Evolutionary conservation across 331 rosid species (phyloP).

Genomic region (Malus hybrid): DNA sequence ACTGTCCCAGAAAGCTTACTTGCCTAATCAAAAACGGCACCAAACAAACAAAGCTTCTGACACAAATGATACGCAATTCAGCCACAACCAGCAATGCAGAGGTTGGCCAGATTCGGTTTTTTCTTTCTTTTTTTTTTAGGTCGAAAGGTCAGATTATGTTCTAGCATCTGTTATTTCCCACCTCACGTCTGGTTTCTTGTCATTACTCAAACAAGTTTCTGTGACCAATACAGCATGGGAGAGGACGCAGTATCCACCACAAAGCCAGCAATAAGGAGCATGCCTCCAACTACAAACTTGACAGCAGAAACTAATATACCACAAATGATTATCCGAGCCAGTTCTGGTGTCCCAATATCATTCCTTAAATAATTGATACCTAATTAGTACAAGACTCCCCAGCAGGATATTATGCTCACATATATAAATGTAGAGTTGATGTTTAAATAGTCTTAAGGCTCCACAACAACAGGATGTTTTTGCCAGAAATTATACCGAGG

Average conservation of each 20-base stretch:
- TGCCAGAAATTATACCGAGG: background rate
- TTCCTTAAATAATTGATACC: background rate
- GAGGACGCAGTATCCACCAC: constrained; percentile 6
- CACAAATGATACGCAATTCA: background rate
- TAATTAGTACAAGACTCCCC: background rate
- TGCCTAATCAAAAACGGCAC: constrained; percentile 7
- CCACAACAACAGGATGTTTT: background rate
- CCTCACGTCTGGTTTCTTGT: background rate
- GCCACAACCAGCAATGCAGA: constrained; percentile 17
- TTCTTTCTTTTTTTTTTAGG: too few relatives aligned
- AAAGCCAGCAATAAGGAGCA: background rate
- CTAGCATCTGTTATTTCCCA: background rate
- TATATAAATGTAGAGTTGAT: background rate
- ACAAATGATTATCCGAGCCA: background rate
- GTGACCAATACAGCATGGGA: constrained; percentile 18
- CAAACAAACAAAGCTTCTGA: constrained; percentile 21
- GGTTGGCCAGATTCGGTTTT: constrained; percentile 1
- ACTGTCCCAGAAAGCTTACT: constrained; percentile 10
- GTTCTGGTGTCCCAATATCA: background rate
- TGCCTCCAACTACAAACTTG: background rate
- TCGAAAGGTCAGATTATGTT: background rate
- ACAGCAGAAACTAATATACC: background rate
- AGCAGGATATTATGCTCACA: background rate
- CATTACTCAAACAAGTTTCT: constrained; percentile 1
- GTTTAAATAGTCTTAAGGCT: background rate